phyloP scores from a whole-genome alignment of 1,139 yeast genomes.

The Citeromyces hawaiiensis region DNA sequence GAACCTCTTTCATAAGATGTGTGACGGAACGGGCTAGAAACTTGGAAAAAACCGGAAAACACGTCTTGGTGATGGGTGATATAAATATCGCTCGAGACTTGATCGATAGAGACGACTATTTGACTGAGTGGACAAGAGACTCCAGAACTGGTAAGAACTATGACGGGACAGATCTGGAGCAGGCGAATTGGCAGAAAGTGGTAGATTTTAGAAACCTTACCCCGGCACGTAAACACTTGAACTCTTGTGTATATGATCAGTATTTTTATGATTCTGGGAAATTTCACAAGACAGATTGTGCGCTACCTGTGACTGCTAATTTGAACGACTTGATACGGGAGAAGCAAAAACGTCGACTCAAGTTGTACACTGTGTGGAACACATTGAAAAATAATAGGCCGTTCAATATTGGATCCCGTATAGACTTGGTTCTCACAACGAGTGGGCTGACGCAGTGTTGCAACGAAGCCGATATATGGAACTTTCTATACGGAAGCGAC shows the following conservation, averaged over 20 bases:
- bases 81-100: slow-evolving; percentile 69
- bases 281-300: too few relatives aligned
- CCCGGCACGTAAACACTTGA: slow-evolving; percentile 6
- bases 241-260: slow-evolving; percentile 12
- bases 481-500: slow-evolving; percentile 71
- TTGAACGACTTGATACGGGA: slow-evolving; percentile 56
- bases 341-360: slow-evolving; percentile 39
- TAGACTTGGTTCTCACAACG: slow-evolving; percentile 59
- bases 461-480: slow-evolving; percentile 48
- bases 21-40: slow-evolving; percentile 48
- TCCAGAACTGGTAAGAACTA: slow-evolving; percentile 9
- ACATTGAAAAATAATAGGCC: slow-evolving; percentile 68
- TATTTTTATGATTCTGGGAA: neutral
- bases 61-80: slow-evolving; percentile 78
- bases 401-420: slow-evolving; percentile 75
- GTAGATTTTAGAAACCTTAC: slow-evolving; percentile 1
- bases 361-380: slow-evolving; percentile 90
- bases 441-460: slow-evolving; percentile 20
- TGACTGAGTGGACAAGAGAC: slow-evolving; percentile 28
- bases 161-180: slow-evolving; percentile 27
- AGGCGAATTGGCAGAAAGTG: neutral
- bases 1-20: slow-evolving; percentile 42
- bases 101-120: slow-evolving; percentile 69
- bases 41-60: slow-evolving; percentile 38
- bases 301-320: slow-evolving; percentile 14